Evolutionary conservation across 1,284 basidiomycete species (phyloP).

Genomic region (Laetiporus sulphureus): DNA sequence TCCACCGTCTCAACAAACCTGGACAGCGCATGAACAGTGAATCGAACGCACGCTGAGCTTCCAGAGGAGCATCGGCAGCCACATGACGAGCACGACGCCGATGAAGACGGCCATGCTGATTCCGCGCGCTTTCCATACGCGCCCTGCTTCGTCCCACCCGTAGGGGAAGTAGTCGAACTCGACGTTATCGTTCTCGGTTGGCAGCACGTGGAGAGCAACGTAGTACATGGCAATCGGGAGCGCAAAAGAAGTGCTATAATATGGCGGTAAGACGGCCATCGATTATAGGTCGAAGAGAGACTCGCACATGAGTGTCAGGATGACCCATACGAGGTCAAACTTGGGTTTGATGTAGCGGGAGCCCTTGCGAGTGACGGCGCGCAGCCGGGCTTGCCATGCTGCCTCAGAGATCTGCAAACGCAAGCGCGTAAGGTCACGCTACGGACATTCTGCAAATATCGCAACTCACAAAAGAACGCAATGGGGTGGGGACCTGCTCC

Average conservation of each 20-base stretch:
- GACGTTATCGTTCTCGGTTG: constrained; percentile 11
- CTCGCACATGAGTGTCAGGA: constrained; percentile 35
- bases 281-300: too few species aligned
- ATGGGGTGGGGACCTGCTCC: constrained; percentile 23
- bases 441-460: neutral
- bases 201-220: constrained; percentile 27
- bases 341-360: constrained; percentile 38
- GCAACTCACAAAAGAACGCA: constrained; percentile 25
- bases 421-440: neutral
- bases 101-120: constrained; percentile 33
- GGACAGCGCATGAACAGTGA: neutral
- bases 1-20: neutral
- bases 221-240: constrained; percentile 36
- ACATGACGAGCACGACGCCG: constrained; percentile 34
- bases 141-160: constrained; percentile 15
- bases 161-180: constrained; percentile 10
- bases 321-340: constrained; percentile 40
- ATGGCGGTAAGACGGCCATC: neutral
- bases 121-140: constrained; percentile 31
- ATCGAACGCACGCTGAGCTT: constrained; percentile 35
- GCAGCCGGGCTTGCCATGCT: constrained; percentile 38
- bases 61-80: constrained; percentile 40
- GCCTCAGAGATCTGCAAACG: constrained; percentile 34
- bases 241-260: constrained; percentile 36
- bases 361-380: constrained; percentile 31